These are phyloP conservation scores for Trichoderma reesei DNA, from an alignment of 495 filamentous ascomycete genomes.

Conservation along the genomic window DNA sequence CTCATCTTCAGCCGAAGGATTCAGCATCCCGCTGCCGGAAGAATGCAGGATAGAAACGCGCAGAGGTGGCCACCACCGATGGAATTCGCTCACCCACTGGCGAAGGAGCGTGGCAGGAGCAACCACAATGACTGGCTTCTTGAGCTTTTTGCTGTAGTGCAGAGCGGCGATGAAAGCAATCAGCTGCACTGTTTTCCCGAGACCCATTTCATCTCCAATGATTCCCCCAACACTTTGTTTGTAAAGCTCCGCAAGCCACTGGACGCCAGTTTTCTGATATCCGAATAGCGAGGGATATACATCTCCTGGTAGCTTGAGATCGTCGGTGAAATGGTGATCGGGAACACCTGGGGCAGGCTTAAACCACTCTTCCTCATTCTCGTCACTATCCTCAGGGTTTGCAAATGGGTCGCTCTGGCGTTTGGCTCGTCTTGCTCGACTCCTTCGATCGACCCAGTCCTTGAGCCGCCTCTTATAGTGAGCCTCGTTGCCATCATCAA, in stretches of 20 bases:
- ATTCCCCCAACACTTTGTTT: conserved; percentile 85
- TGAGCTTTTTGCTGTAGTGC: conserved; percentile 77
- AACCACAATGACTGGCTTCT: conserved; percentile 78
- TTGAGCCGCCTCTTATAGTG: conserved; percentile 69
- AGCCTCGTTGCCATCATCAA: conserved; percentile 87
- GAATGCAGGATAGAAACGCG: conserved; percentile 91
- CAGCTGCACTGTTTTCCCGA: conserved; percentile 89
- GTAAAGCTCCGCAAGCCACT: conserved; percentile 95
- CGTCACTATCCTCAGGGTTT: conserved; percentile 23
- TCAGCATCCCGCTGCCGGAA: conserved; percentile 92
- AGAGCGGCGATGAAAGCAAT: conserved; percentile 86
- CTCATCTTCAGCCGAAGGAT: conserved; percentile 57
- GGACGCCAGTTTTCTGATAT: conserved; percentile 90
- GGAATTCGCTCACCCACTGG: conserved; percentile 98
- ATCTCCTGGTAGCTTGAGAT: conserved; percentile 77
- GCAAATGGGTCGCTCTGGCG: neutral
- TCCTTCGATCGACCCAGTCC: conserved; percentile 62
- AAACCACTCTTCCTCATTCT: conserved; percentile 66
- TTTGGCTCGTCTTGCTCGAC: conserved; percentile 46
- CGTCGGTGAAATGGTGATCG: conserved; percentile 63
- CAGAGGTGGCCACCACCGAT: conserved; percentile 93
- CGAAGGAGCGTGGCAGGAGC: conserved; percentile 89
- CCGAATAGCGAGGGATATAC: conserved; percentile 84
- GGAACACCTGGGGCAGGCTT: conserved; percentile 71
- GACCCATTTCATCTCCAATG: conserved; percentile 94